phyloP scores from a whole-genome alignment of 345 rosid genomes.

The Pistacia vera region DNA sequence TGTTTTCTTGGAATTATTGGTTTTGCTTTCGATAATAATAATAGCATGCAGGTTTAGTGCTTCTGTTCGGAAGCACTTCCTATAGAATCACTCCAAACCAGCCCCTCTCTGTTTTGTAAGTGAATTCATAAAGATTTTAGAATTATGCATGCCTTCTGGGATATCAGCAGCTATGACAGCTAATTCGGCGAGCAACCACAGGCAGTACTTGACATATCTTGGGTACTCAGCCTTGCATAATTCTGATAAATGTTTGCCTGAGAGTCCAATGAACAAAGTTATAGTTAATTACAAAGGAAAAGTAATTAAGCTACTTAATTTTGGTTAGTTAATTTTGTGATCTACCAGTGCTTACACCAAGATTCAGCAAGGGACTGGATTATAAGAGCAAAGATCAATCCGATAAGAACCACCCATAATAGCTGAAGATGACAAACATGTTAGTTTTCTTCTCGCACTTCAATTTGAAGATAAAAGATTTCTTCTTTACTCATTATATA shows the following conservation, averaged over 20 bases:
- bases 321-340: too few relatives aligned
- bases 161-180: conserved; percentile 80
- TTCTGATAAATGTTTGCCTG: conserved; percentile 71
- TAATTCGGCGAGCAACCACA: conserved; percentile 68
- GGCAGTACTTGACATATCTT: conserved; percentile 42
- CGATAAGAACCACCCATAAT: conserved; percentile 62
- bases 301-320: too few relatives aligned
- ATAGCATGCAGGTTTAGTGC: too few relatives aligned
- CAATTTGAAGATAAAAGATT: too few relatives aligned
- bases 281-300: too few relatives aligned
- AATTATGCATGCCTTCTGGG: conserved; percentile 54
- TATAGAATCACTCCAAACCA: too few relatives aligned
- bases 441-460: background rate
- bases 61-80: too few relatives aligned
- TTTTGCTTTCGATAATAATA: too few relatives aligned
- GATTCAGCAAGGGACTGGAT: conserved; percentile 76
- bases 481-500: too few relatives aligned
- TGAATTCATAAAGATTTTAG: too few relatives aligned
- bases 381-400: conserved; percentile 62
- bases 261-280: background rate
- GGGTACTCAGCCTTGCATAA: conserved; percentile 75
- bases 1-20: background rate
- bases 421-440: conserved; percentile 39
- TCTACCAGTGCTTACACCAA: conserved; percentile 70
- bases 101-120: too few relatives aligned